Percentiles rank a stretch among this genome's conserved stretches.
These are phyloP conservation scores for Wakefieldia striispora DNA, from an alignment of 768 basidiomycete genomes.

Conservation along the genomic window DNA sequence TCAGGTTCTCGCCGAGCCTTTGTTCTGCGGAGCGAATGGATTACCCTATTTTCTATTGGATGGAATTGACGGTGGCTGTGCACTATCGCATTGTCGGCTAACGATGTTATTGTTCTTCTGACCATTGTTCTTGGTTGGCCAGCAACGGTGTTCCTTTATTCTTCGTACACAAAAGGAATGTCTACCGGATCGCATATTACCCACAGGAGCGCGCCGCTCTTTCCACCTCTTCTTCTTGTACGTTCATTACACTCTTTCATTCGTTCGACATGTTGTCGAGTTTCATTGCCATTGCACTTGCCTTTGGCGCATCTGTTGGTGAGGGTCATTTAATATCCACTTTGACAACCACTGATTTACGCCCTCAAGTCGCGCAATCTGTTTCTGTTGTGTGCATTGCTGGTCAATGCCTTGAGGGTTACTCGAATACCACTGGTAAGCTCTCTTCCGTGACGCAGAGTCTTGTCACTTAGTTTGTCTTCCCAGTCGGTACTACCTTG, in stretches of 20 bases:
- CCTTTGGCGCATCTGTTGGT: slow-evolving; percentile 41
- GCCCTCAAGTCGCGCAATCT: slow-evolving; percentile 50
- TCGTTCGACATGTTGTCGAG: slow-evolving; percentile 39
- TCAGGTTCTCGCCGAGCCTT: too few relatives aligned
- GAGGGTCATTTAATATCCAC: slow-evolving; percentile 10
- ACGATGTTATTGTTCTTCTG: slow-evolving; percentile 25
- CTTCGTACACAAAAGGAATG: slow-evolving; percentile 29
- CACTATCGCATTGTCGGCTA: not conserved
- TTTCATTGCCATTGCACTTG: slow-evolving; percentile 35
- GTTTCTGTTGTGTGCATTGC: slow-evolving; percentile 76
- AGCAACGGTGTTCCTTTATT: slow-evolving; percentile 27
- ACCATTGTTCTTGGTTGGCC: slow-evolving; percentile 24
- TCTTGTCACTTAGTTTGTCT: slow-evolving; percentile 12
- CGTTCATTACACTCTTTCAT: slow-evolving; percentile 25
- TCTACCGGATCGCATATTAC: not conserved
- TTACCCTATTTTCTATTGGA: too few relatives aligned
- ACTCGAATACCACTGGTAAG: slow-evolving; percentile 67
- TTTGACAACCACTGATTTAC: not conserved
- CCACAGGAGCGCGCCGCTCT: slow-evolving; percentile 22
- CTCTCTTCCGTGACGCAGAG: slow-evolving; percentile 18
- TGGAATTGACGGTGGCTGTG: too few relatives aligned
- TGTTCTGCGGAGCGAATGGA: too few relatives aligned
- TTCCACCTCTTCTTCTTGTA: slow-evolving; percentile 14
- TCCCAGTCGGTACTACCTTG: slow-evolving; percentile 66
- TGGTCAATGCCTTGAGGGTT: slow-evolving; percentile 84